phyloP scores from a whole-genome alignment of 495 filamentous ascomycete genomes.

The Lasiosphaeria miniovina region DNA sequence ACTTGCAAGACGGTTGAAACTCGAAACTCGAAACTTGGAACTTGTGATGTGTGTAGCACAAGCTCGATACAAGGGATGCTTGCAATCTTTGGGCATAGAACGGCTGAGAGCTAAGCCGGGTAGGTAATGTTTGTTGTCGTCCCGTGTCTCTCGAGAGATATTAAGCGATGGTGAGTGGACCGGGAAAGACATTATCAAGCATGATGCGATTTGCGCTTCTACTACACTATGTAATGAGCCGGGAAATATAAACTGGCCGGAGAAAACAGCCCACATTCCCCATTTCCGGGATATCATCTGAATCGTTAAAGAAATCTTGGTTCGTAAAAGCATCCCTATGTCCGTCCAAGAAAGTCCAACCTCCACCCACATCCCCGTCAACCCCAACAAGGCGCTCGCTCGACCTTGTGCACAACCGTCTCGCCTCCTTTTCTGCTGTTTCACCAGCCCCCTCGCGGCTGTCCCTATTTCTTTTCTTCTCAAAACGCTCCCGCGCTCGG shows the following conservation, averaged over 20 bases:
- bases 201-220: not conserved
- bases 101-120: too few species aligned
- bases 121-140: too few species aligned
- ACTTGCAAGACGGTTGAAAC: not conserved
- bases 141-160: too few species aligned
- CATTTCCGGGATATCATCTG: slow-evolving; percentile 14
- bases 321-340: slow-evolving; percentile 10
- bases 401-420: not conserved
- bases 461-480: too few species aligned
- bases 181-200: too few species aligned
- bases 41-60: too few species aligned
- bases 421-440: not conserved
- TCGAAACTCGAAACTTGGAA: not conserved
- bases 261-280: not conserved
- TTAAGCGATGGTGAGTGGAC: too few species aligned
- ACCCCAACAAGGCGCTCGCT: not conserved
- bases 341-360: slow-evolving; percentile 5
- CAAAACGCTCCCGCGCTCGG: too few species aligned
- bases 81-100: too few species aligned
- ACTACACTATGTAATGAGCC: not conserved
- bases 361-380: not conserved
- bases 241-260: not conserved
- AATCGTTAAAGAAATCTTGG: slow-evolving; percentile 12
- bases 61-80: too few species aligned
- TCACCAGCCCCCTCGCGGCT: not conserved